A percentile compares a stretch with the other conserved stretches of the same genome.
phyloP scores from a whole-genome alignment of 2,329 filamentous ascomycete genomes.

The Nannizziopsis barbatae region DNA sequence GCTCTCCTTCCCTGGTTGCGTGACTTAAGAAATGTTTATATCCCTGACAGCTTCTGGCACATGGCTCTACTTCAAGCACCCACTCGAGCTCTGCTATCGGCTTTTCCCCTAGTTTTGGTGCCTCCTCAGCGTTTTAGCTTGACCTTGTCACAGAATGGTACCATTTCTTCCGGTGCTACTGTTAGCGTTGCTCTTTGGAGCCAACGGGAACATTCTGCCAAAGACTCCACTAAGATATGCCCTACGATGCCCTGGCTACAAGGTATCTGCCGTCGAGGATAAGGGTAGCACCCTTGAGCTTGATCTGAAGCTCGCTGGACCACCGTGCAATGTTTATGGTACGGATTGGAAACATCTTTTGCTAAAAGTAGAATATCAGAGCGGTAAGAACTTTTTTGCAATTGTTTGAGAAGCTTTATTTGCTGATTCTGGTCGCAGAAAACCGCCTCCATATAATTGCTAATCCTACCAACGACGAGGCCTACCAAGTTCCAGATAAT shows the following conservation, averaged over 20 bases:
- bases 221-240: background rate
- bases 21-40: no score
- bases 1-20: no score
- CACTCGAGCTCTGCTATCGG: no score
- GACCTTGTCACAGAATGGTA: no score
- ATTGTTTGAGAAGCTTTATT: background rate
- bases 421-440: conserved; percentile 28
- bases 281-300: conserved; percentile 46
- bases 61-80: no score
- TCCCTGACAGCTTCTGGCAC: no score
- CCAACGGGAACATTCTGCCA: no score
- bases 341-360: conserved; percentile 43
- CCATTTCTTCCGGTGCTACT: no score
- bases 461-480: conserved; percentile 50
- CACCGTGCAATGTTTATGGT: conserved; percentile 48
- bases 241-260: conserved; percentile 15
- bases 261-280: conserved; percentile 12
- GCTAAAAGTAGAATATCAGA: conserved; percentile 47
- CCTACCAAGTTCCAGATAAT: conserved; percentile 57
- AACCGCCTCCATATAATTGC: conserved; percentile 58
- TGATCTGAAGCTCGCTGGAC: conserved; percentile 55
- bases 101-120: no score
- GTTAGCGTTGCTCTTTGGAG: no score
- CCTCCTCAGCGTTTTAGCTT: no score
- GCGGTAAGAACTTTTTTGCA: conserved; percentile 29